These are phyloP conservation scores for Lithohypha guttulata DNA, from an alignment of 2,329 filamentous ascomycete genomes.

Conservation along the genomic window DNA sequence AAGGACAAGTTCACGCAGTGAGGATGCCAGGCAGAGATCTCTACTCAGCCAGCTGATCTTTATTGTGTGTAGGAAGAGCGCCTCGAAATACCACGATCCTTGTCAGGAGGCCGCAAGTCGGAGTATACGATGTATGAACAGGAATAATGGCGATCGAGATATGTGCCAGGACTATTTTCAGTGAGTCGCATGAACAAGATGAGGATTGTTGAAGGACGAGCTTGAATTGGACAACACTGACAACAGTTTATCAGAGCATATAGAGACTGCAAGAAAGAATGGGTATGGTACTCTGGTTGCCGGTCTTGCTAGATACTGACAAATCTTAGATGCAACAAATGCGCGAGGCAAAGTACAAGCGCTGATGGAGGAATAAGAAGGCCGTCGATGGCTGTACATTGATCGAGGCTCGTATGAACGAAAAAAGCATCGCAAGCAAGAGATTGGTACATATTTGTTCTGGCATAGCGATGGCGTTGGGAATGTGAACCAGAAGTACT, in stretches of 20 bases:
- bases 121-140: conserved; percentile 77
- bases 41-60: background rate
- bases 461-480: conserved; percentile 1
- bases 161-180: conserved; percentile 96
- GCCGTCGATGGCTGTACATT: too few species aligned
- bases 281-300: conserved; percentile 51
- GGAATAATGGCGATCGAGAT: conserved; percentile 75
- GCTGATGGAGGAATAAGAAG: too few species aligned
- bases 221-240: conserved; percentile 6
- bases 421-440: background rate
- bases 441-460: too few species aligned
- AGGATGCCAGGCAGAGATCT: background rate
- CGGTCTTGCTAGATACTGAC: background rate
- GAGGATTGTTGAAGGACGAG: background rate
- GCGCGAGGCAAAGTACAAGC: conserved; percentile 2
- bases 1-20: conserved; percentile 7
- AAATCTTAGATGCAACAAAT: conserved; percentile 2
- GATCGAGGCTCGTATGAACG: background rate
- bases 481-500: background rate
- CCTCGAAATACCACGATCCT: conserved; percentile 87
- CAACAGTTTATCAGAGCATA: conserved; percentile 55
- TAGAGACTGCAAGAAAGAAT: conserved; percentile 86
- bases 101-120: conserved; percentile 83
- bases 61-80: conserved; percentile 55
- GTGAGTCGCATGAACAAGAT: conserved; percentile 42